Evolutionary conservation across 805 yeast genomes (phyloP).

Genomic region (Wickerhamomyces xylosicus): DNA sequence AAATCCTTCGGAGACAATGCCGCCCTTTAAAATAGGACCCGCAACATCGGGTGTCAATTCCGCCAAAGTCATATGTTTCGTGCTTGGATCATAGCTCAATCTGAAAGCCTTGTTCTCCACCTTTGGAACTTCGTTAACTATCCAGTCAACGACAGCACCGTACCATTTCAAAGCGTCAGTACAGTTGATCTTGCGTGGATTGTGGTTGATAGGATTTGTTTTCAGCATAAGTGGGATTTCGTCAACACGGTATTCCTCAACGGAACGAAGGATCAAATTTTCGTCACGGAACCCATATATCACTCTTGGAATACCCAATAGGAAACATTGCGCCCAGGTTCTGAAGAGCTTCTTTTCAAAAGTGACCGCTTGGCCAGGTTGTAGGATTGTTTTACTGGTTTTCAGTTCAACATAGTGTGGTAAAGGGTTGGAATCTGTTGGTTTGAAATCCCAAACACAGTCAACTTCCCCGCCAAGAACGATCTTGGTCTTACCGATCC

Average conservation of each 20-base stretch:
- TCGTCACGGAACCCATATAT: constrained; percentile 85
- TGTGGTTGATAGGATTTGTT: constrained; percentile 31
- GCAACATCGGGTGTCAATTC: constrained; percentile 33
- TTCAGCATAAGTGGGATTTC: constrained; percentile 67
- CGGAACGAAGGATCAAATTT: constrained; percentile 44
- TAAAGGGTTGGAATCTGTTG: constrained; percentile 32
- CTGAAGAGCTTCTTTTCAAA: constrained; percentile 72
- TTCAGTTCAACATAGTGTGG: constrained; percentile 80
- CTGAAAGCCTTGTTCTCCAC: constrained; percentile 43
- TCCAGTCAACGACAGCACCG: constrained; percentile 78
- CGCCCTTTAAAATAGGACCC: constrained; percentile 26
- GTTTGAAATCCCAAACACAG: constrained; percentile 76
- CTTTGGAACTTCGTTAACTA: constrained; percentile 42
- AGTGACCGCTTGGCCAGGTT: constrained; percentile 43
- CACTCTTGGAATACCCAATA: constrained; percentile 73
- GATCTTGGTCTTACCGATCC: constrained; percentile 63
- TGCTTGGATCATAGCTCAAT: constrained; percentile 45
- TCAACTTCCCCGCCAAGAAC: constrained; percentile 88
- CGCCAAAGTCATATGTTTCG: constrained; percentile 40
- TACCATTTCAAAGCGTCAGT: constrained; percentile 77
- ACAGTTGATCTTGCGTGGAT: constrained; percentile 49
- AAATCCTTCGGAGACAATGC: constrained; percentile 39
- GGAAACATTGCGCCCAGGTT: constrained; percentile 91
- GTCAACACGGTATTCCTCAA: constrained; percentile 70
- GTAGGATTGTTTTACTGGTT: constrained; percentile 47